Evolutionary conservation across 2,329 filamentous ascomycete genomes (phyloP), one percentile per base, ranked within the genome.

Genomic region (Neoscytalidium dimidiatum): DNA sequence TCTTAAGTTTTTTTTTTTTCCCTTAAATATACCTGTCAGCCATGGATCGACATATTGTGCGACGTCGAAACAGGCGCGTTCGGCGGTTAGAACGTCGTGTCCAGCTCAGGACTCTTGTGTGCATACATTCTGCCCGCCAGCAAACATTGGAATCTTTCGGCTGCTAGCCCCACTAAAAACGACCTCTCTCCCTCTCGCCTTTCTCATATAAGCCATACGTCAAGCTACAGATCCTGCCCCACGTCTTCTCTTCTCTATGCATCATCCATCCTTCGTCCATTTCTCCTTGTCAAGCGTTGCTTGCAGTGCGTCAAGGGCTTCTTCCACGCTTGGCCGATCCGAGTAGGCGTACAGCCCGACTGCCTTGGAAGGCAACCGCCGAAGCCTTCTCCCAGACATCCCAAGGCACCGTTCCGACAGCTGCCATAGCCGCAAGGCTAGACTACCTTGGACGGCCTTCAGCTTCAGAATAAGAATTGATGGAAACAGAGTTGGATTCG

Each of bases 341-440:
- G 68, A 64, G 21, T 67, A 62, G 0, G 67, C 69, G 53, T 71
- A 67, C 31, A 69, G 58, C 2, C 64, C 68, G 7, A 68, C 31
- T 9, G 71, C 69, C 6, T 70, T 60, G 7, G 66, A 64, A 4
- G 71, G 67, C 5, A 71, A 52, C 6, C 67, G 63, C 21, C 68
- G 67, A 1, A 73, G 60, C 3, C 66, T 67, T 14, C 72, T 67
- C 4, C 68, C 70, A 26, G 70, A 72, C 29, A 71, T 57, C 0
- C 70, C 70, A 53, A 19, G 13, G 14, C 75, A 78, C 17, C 70
- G 69, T 64, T 74, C 66, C 6, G 78, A 71, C 9, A 80, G 67
- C 1, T 56, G 53, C 70, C 72, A 74, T 2, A 81, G 68, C 41
- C 72, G 71, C 2, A 67, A 65, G 13, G 71, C 73, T 0, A 72